A percentile compares a stretch with the other conserved stretches of the same genome.
phyloP scores from a whole-genome alignment of 768 basidiomycete genomes.

The Inosperma sp. region DNA sequence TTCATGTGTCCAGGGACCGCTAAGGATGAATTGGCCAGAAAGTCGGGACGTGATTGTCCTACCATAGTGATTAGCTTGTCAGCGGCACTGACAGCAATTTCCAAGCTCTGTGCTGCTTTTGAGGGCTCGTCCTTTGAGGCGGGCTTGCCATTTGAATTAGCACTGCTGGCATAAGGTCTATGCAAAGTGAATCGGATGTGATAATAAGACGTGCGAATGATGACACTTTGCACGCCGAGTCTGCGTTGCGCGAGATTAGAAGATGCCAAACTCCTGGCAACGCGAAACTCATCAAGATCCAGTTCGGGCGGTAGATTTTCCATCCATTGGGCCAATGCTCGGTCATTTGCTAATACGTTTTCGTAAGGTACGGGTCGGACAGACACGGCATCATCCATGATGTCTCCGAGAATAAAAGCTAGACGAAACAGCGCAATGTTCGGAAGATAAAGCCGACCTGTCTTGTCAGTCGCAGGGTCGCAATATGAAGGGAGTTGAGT shows the following conservation, averaged over 20 bases:
- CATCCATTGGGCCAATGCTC: conserved; percentile 68
- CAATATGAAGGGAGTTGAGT: conserved; percentile 70
- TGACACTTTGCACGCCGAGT: conserved; percentile 75
- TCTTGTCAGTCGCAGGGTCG: conserved; percentile 58
- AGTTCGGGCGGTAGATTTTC: conserved; percentile 71
- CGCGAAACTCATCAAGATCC: conserved; percentile 69
- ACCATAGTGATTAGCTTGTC: conserved; percentile 76
- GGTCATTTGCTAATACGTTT: conserved; percentile 66
- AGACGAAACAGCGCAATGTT: conserved; percentile 72
- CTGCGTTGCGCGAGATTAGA: conserved; percentile 54
- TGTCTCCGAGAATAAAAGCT: conserved; percentile 76
- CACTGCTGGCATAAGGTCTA: conserved; percentile 62
- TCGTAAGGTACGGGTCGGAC: conserved; percentile 77
- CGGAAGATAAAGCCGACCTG: conserved; percentile 63
- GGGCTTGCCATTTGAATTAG: conserved; percentile 24
- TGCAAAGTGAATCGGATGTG: conserved; percentile 85
- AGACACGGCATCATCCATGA: conserved; percentile 81
- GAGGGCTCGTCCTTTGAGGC: conserved; percentile 21
- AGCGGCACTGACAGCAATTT: conserved; percentile 71
- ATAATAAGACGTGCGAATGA: conserved; percentile 70
- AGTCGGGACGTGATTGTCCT: conserved; percentile 71
- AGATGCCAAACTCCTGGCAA: conserved; percentile 69
- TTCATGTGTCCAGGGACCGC: conserved; percentile 80
- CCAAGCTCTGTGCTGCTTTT: conserved; percentile 57
- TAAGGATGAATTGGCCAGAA: conserved; percentile 60